A percentile compares a stretch with the other conserved stretches of the same genome.
Evolutionary conservation across 805 yeast genomes (phyloP).

Genomic region (Wickerhamomyces kurtzmanii): DNA sequence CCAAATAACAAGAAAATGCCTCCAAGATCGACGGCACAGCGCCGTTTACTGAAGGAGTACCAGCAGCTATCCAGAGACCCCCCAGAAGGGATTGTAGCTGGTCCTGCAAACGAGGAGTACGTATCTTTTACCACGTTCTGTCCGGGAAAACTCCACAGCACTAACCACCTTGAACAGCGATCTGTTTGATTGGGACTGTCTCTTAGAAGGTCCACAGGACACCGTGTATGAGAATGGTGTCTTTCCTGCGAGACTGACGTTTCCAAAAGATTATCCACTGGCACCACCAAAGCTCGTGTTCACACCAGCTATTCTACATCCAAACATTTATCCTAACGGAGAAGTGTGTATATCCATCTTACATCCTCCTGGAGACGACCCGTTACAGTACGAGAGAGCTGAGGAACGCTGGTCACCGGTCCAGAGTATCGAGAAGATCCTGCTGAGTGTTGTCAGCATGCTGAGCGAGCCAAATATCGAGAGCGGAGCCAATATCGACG

Average conservation of each 20-base stretch:
- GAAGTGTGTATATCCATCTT: conserved; percentile 92
- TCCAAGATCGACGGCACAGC: conserved; percentile 58
- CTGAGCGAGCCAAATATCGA: conserved; percentile 94
- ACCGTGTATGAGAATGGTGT: conserved; percentile 84
- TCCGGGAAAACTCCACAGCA: conserved; percentile 2
- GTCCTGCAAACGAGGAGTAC: conserved; percentile 65
- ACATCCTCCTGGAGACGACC: conserved; percentile 97
- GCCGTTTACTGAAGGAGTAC: conserved; percentile 78
- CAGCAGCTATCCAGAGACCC: conserved; percentile 79
- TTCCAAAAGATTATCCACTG: conserved; percentile 76
- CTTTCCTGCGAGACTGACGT: conserved; percentile 64
- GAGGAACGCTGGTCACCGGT: conserved; percentile 98
- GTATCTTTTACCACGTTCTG: conserved; percentile 5
- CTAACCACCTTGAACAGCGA: conserved; percentile 20
- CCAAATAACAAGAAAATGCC: conserved; percentile 11
- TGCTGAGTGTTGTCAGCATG: conserved; percentile 91
- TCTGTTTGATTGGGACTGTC: conserved; percentile 75
- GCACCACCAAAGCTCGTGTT: conserved; percentile 72
- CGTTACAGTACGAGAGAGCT: conserved; percentile 88
- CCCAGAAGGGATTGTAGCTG: conserved; percentile 94
- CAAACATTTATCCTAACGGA: conserved; percentile 90
- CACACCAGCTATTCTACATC: conserved; percentile 81
- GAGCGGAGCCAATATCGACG: conserved; percentile 85
- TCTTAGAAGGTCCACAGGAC: conserved; percentile 74
- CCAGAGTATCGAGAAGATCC: conserved; percentile 94